These are phyloP conservation scores for Xylariaceae sp. DNA, from an alignment of 2,329 filamentous ascomycete genomes.

Conservation along the genomic window DNA sequence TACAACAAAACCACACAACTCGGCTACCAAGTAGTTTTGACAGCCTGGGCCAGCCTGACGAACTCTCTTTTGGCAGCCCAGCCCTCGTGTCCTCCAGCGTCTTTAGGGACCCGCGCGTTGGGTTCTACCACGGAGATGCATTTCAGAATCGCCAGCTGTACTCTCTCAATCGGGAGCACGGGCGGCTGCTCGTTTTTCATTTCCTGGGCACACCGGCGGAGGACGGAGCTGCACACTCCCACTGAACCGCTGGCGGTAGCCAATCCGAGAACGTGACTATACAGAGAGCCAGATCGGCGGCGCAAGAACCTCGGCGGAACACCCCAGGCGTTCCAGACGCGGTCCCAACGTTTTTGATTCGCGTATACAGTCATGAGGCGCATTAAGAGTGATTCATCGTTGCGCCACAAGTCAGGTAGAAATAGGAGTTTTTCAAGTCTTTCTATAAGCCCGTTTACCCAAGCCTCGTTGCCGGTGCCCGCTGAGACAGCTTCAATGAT, in stretches of 20 bases:
- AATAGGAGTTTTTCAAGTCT: slow-evolving; percentile 45
- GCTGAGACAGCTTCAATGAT: slow-evolving; percentile 41
- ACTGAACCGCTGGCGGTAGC: slow-evolving; percentile 45
- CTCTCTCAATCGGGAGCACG: slow-evolving; percentile 40
- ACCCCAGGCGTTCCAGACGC: slow-evolving; percentile 60
- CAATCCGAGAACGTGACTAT: slow-evolving; percentile 49
- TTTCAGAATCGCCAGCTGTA: slow-evolving; percentile 47
- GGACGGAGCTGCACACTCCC: slow-evolving; percentile 42
- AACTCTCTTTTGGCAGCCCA: slow-evolving; percentile 31
- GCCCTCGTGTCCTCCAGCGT: slow-evolving; percentile 2
- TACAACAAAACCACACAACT: neutral
- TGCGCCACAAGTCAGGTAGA: slow-evolving; percentile 37
- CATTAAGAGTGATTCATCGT: slow-evolving; percentile 36
- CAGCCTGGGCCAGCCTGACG: slow-evolving; percentile 27
- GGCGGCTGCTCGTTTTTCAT: slow-evolving; percentile 53
- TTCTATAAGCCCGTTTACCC: slow-evolving; percentile 33
- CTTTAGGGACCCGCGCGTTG: slow-evolving; percentile 35
- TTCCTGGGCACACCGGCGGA: slow-evolving; percentile 54
- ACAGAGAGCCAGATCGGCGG: slow-evolving; percentile 50
- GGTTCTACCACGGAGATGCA: slow-evolving; percentile 56
- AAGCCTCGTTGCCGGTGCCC: slow-evolving; percentile 31
- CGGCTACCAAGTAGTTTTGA: slow-evolving; percentile 13
- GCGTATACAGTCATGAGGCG: slow-evolving; percentile 47
- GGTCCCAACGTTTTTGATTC: slow-evolving; percentile 45
- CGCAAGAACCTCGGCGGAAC: slow-evolving; percentile 47